Evolutionary conservation across 2,329 filamentous ascomycete species (phyloP), one percentile per base, ranked within the genome.

Genomic region (Aspergillus caelatus): DNA sequence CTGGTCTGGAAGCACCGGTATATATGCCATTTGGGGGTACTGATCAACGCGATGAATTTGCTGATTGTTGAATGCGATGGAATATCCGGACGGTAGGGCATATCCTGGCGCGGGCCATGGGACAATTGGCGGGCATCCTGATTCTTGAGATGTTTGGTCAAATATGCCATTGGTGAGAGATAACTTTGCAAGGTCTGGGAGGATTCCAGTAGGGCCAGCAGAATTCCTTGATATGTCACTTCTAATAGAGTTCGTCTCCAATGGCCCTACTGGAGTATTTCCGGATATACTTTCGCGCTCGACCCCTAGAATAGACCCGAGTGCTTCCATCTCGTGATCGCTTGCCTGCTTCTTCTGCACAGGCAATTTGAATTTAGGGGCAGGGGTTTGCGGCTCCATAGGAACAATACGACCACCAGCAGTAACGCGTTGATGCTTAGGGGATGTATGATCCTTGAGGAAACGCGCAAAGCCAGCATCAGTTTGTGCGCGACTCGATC

Each of bases 391-490:
- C 36, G 75, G 72, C 41, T 75, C 73, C 77, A 82, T 81, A n/a
- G 81, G 80, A 41, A 84, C 80, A 32, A 84, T 82, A 46, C 77
- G 77, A 10, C 82, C 82, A 26, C 81, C 81, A 62, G 82, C 80
- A 45, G 81, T 83, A 56, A 84, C 82, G 58, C 81, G 79, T 58
- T 83, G 79, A 62, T 82, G 79, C 39, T 77, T 81, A n/a, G 81
- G 81, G 41, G 82, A 83, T 9, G 80, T 75, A 63, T 83, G 81
- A 58, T 81, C 75, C 68, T 79, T 79, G 10, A 84, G 72, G 62
- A 83, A 84, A 43, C 74, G 74, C 36, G 74, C 77, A 69, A 84
- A 84, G 0, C 82, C 82, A 54, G 74, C 71, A 55, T 82, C 75
- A 39, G 69, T 72, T 56, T 80, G 75, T 16, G 75, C 72, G 12